Percentiles rank a stretch among this genome's conserved stretches.
phyloP scores from a whole-genome alignment of 2,329 filamentous ascomycete species.

The Achaetomium macrosporum region DNA sequence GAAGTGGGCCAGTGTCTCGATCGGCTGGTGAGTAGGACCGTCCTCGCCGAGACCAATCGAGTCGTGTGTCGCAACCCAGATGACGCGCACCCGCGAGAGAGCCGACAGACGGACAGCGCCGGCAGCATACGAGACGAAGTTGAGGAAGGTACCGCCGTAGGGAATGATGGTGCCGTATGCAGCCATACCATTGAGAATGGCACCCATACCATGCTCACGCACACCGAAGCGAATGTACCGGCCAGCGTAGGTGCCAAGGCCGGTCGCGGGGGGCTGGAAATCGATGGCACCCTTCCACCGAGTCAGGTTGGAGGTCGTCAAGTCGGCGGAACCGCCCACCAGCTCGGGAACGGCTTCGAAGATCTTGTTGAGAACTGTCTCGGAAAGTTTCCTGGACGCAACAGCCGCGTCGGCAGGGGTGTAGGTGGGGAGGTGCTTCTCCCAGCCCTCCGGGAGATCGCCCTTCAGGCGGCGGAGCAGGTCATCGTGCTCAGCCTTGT shows the following conservation, averaged over 20 bases:
- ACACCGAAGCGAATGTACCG: constrained; percentile 93
- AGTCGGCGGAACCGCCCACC: constrained; percentile 89
- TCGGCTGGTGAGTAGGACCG: constrained; percentile 97
- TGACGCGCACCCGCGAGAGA: constrained; percentile 80
- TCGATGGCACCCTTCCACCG: constrained; percentile 95
- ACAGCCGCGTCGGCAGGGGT: constrained; percentile 77
- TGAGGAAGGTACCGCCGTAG: constrained; percentile 93
- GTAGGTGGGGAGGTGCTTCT: constrained; percentile 88
- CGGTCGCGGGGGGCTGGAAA: constrained; percentile 85
- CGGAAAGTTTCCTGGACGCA: constrained; percentile 93
- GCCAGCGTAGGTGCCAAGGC: constrained; percentile 83
- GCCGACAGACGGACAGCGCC: constrained; percentile 92
- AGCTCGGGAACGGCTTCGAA: constrained; percentile 81
- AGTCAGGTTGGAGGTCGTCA: constrained; percentile 98
- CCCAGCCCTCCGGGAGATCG: constrained; percentile 91
- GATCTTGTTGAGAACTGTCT: constrained; percentile 86
- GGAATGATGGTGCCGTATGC: constrained; percentile 95
- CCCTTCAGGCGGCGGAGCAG: constrained; percentile 72
- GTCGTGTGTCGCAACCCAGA: constrained; percentile 98
- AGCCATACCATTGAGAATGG: constrained; percentile 89
- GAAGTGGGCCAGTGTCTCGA: constrained; percentile 97
- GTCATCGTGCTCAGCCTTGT: constrained; percentile 74
- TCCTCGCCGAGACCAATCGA: constrained; percentile 99
- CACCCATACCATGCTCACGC: constrained; percentile 86
- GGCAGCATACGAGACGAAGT: constrained; percentile 97